Evolutionary conservation across 768 basidiomycete genomes (phyloP).

Genomic region (Coprinellus micaceus): DNA sequence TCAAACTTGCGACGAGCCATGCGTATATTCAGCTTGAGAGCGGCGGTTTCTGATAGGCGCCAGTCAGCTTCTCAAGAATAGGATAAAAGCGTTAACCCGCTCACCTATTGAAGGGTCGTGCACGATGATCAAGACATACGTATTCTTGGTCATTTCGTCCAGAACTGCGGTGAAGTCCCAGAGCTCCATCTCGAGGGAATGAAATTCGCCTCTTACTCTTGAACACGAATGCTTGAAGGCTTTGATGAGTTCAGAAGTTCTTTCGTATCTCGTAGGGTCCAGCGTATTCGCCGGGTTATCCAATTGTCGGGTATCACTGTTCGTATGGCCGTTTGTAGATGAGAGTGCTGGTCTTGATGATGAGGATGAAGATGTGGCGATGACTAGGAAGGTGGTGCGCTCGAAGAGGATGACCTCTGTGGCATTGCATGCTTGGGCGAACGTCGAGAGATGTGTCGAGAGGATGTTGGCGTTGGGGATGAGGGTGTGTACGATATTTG

Average conservation of each 20-base stretch:
- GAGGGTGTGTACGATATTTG: conserved; percentile 91
- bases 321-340: conserved; percentile 22
- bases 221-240: conserved; percentile 91
- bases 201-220: conserved; percentile 80
- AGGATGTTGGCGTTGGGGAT: conserved; percentile 94
- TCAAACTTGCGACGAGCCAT: conserved; percentile 87
- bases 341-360: conserved; percentile 30
- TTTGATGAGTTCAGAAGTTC: conserved; percentile 91
- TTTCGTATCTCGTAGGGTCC: conserved; percentile 73
- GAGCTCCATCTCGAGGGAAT: conserved; percentile 82
- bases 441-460: conserved; percentile 78
- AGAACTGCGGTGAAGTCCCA: conserved; percentile 84
- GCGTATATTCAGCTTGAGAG: conserved; percentile 82
- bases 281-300: conserved; percentile 38
- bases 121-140: conserved; percentile 86
- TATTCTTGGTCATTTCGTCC: conserved; percentile 90
- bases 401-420: conserved; percentile 96
- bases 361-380: conserved; percentile 67
- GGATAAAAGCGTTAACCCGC: conserved; percentile 14
- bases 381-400: conserved; percentile 95
- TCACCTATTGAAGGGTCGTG: conserved; percentile 86
- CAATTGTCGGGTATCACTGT: conserved; percentile 17
- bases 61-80: conserved; percentile 3
- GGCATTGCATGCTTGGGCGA: conserved; percentile 83
- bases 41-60: conserved; percentile 70